These are phyloP conservation scores for Microcyclospora pomicola DNA, from an alignment of 2,329 filamentous ascomycete species.

Conservation along the genomic window DNA sequence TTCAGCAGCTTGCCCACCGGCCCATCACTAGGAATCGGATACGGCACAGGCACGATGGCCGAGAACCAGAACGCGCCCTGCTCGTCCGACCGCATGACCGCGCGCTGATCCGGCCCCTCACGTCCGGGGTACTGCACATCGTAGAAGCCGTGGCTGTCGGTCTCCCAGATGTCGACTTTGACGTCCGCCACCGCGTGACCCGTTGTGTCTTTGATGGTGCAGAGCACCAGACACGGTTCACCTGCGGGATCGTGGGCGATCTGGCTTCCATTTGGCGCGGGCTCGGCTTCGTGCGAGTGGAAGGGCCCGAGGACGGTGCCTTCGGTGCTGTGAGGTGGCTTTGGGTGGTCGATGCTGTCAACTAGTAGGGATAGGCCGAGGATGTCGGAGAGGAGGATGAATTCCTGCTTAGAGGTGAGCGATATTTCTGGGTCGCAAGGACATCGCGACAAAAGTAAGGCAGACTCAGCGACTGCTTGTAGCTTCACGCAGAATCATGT, in stretches of 20 bases:
- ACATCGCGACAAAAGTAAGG: no score
- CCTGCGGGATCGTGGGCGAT: constrained; percentile 59
- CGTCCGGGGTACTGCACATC: constrained; percentile 63
- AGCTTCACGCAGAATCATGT: no score
- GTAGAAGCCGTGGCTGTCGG: constrained; percentile 65
- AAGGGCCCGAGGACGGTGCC: constrained; percentile 72
- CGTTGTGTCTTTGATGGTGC: constrained; percentile 51
- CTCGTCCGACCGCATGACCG: constrained; percentile 53
- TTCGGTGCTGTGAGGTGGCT: constrained; percentile 55
- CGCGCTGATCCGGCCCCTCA: constrained; percentile 54
- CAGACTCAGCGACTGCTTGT: no score
- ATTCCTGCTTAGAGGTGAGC: constrained; percentile 27
- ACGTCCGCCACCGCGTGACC: constrained; percentile 51
- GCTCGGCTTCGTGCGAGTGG: constrained; percentile 63
- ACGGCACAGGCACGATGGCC: constrained; percentile 71
- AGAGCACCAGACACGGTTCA: constrained; percentile 58
- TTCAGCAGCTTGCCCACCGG: constrained; percentile 62
- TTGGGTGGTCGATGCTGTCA: constrained; percentile 73
- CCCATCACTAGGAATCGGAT: constrained; percentile 73
- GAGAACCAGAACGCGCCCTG: constrained; percentile 74
- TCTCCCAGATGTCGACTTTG: constrained; percentile 76
- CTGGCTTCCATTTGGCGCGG: constrained; percentile 39
- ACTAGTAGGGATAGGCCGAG: constrained; percentile 68
- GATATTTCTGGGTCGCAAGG: no score
- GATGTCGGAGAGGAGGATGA: constrained; percentile 69